Percentiles rank a stretch among this genome's conserved stretches.
Conservation (phyloP, 345 rosid genomes). For the Lenwebbia sp. region DNA sequence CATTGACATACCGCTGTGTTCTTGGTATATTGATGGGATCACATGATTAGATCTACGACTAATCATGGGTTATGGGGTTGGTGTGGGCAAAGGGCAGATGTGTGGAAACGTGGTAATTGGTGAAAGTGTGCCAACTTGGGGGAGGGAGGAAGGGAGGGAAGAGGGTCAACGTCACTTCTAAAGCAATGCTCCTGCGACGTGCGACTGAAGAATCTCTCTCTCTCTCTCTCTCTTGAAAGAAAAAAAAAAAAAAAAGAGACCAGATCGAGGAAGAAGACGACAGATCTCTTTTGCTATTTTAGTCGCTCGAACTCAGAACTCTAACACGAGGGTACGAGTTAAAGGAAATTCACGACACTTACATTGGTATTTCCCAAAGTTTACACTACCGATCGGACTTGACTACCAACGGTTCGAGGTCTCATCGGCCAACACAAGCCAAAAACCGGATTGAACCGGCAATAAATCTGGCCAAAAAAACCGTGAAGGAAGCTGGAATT, state of each 20-base stretch:
- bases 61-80: not conserved
- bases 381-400: too few species aligned
- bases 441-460: not conserved
- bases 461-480: not conserved
- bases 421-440: not conserved
- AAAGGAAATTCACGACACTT: too few species aligned
- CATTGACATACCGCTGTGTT: not conserved
- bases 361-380: too few species aligned
- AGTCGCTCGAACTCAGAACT: not conserved
- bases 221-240: not conserved
- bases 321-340: not conserved
- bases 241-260: too few species aligned
- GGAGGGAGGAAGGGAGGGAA: not conserved
- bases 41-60: not conserved
- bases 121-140: not conserved
- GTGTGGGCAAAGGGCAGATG: not conserved
- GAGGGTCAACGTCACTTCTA: constrained; percentile 6
- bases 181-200: constrained; percentile 6
- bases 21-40: not conserved
- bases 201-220: not conserved
- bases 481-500: not conserved
- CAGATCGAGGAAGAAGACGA: not conserved
- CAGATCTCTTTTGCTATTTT: not conserved
- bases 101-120: not conserved
- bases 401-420: too few species aligned